Evolutionary conservation across 371 early-diverging fungal genomes (phyloP).

Genomic region (Mortierella sp.): DNA sequence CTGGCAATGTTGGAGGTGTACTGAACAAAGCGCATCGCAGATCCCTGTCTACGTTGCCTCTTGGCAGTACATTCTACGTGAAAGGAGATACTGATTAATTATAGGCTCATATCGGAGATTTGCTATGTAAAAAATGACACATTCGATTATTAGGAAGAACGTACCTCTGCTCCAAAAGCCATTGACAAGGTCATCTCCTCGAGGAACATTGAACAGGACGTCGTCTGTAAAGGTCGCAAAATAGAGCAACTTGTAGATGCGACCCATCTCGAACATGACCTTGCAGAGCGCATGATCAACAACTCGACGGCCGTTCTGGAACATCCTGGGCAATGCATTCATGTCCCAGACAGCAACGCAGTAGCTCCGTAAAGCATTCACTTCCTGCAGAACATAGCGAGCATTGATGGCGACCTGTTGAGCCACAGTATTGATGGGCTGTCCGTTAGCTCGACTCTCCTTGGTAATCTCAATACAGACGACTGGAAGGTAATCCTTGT

Average conservation of each 20-base stretch:
- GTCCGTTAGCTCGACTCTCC: slow-evolving; percentile 33
- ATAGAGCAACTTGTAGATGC: slow-evolving; percentile 52
- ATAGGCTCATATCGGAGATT: neutral
- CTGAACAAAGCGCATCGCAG: slow-evolving; percentile 62
- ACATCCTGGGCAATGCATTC: slow-evolving; percentile 42
- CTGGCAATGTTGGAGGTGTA: slow-evolving; percentile 79
- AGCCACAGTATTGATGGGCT: slow-evolving; percentile 41
- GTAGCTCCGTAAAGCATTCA: slow-evolving; percentile 44
- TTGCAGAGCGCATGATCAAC: slow-evolving; percentile 50
- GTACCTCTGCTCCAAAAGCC: slow-evolving; percentile 58
- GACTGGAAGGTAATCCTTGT: slow-evolving; percentile 46
- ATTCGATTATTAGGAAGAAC: neutral
- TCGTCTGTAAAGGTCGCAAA: slow-evolving; percentile 55
- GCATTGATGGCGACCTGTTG: slow-evolving; percentile 39
- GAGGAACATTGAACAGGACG: slow-evolving; percentile 45
- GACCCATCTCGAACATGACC: slow-evolving; percentile 52
- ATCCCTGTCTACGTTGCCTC: slow-evolving; percentile 51
- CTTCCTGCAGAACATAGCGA: slow-evolving; percentile 24
- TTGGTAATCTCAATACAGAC: slow-evolving; percentile 51
- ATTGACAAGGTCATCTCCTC: slow-evolving; percentile 37
- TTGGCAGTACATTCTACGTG: slow-evolving; percentile 37
- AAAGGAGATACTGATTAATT: neutral
- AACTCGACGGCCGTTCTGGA: slow-evolving; percentile 46
- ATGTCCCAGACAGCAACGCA: slow-evolving; percentile 55
- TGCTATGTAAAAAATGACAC: no score